Evolutionary conservation across 2,329 filamentous ascomycete genomes (phyloP).

Genomic region (Aspergillus pseudoviridinutans): DNA sequence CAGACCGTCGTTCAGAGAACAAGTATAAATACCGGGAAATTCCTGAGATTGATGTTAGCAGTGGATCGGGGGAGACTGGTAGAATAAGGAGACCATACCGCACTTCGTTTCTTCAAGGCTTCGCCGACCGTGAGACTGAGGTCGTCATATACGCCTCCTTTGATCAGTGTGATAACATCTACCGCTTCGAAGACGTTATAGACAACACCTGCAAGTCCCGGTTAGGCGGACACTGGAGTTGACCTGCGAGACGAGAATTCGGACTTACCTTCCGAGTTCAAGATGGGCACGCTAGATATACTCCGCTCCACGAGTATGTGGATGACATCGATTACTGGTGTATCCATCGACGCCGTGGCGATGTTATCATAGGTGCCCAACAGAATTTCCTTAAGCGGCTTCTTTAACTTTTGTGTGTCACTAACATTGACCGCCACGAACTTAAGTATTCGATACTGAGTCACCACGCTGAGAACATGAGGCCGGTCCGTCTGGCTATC

Average conservation of each 20-base stretch:
- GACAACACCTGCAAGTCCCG: slow-evolving; percentile 53
- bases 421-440: slow-evolving; percentile 95
- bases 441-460: slow-evolving; percentile 96
- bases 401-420: slow-evolving; percentile 83
- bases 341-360: slow-evolving; percentile 81
- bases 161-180: slow-evolving; percentile 94
- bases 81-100: slow-evolving; percentile 47
- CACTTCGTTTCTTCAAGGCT: slow-evolving; percentile 77
- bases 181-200: slow-evolving; percentile 98
- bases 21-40: slow-evolving; percentile 95
- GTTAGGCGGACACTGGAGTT: not conserved
- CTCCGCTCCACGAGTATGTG: slow-evolving; percentile 88
- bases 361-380: slow-evolving; percentile 81
- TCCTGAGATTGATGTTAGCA: slow-evolving; percentile 50
- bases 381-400: slow-evolving; percentile 76
- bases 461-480: slow-evolving; percentile 94
- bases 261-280: slow-evolving; percentile 65
- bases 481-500: slow-evolving; percentile 91
- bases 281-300: slow-evolving; percentile 90
- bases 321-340: slow-evolving; percentile 89
- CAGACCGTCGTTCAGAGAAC: slow-evolving; percentile 82
- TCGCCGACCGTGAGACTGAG: slow-evolving; percentile 82
- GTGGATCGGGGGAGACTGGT: slow-evolving; percentile 55
- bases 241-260: not conserved
- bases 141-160: slow-evolving; percentile 88